Evolutionary conservation across 768 basidiomycete genomes (phyloP).

Genomic region (Xerocomellus amylosporus): DNA sequence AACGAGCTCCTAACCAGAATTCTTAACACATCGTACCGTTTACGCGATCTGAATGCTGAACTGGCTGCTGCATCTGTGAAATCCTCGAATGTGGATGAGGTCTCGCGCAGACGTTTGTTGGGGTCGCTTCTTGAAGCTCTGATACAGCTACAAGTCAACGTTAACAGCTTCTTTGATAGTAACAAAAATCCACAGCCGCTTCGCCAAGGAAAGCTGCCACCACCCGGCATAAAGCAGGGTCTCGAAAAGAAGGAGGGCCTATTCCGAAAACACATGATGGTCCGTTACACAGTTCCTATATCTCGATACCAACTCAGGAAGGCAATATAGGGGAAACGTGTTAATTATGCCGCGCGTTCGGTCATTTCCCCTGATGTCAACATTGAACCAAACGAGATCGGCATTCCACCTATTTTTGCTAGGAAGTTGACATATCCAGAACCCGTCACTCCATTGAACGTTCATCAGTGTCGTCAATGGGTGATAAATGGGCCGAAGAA

Average conservation of each 20-base stretch:
- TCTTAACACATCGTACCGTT: constrained; percentile 72
- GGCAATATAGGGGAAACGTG: constrained; percentile 83
- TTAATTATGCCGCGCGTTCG: constrained; percentile 99
- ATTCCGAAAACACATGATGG: constrained; percentile 99
- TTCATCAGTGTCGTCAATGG: constrained; percentile 80
- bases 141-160: constrained; percentile 88
- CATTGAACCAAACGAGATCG: constrained; percentile 98
- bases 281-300: constrained; percentile 33
- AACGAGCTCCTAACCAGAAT: constrained; percentile 86
- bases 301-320: background rate
- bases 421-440: constrained; percentile 96
- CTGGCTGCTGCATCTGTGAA: constrained; percentile 64
- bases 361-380: constrained; percentile 99
- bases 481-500: constrained; percentile 88
- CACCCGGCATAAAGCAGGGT: constrained; percentile 91
- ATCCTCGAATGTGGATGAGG: constrained; percentile 48
- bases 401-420: constrained; percentile 96
- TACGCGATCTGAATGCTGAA: constrained; percentile 72
- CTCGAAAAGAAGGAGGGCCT: constrained; percentile 98
- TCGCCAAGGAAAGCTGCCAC: constrained; percentile 85
- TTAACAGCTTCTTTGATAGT: constrained; percentile 97
- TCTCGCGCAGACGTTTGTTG: constrained; percentile 54
- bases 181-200: constrained; percentile 89
- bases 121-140: constrained; percentile 72
- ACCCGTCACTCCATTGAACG: constrained; percentile 90